phyloP scores from a whole-genome alignment of 441 rosid genomes.

The Erodium texanum region DNA sequence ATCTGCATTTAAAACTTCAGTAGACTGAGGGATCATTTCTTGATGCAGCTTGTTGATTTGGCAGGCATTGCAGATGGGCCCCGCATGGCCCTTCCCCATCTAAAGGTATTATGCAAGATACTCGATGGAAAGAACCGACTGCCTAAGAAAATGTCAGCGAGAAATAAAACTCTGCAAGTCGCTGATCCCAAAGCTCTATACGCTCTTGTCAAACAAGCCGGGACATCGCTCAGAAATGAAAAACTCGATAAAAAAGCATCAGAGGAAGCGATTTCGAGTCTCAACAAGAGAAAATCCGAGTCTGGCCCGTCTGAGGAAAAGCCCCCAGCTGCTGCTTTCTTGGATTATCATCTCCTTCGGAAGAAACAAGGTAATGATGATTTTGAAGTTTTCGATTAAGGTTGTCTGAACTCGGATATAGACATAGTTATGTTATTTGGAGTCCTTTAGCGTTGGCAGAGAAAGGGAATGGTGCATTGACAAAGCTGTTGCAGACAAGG shows the following conservation, averaged over 20 bases:
- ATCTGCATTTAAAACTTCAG: not conserved
- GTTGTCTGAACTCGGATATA: too few species aligned
- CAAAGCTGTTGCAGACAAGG: constrained; percentile 13
- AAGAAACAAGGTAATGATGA: constrained; percentile 27
- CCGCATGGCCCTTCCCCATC: constrained; percentile 13
- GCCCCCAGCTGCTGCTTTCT: constrained; percentile 28
- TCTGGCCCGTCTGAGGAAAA: constrained; percentile 14
- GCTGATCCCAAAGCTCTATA: constrained; percentile 34
- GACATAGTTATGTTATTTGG: too few species aligned
- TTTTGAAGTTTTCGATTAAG: not conserved
- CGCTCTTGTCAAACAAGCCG: constrained; percentile 45
- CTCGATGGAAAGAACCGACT: constrained; percentile 18
- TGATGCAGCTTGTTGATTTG: constrained; percentile 69
- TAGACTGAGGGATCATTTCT: constrained; percentile 33
- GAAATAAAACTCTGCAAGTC: constrained; percentile 21
- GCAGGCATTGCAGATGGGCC: constrained; percentile 49
- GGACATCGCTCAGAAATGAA: constrained; percentile 33
- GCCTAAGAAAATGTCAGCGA: constrained; percentile 15
- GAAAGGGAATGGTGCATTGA: not conserved
- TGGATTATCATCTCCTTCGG: constrained; percentile 30
- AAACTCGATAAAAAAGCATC: constrained; percentile 14
- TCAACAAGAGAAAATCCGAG: constrained; percentile 6
- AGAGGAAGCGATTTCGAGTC: constrained; percentile 18
- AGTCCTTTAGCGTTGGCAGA: constrained; percentile 14
- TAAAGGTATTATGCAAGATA: constrained; percentile 21